Conservation (phyloP, 441 rosid species). For the Erodium chrysanthum region DNA sequence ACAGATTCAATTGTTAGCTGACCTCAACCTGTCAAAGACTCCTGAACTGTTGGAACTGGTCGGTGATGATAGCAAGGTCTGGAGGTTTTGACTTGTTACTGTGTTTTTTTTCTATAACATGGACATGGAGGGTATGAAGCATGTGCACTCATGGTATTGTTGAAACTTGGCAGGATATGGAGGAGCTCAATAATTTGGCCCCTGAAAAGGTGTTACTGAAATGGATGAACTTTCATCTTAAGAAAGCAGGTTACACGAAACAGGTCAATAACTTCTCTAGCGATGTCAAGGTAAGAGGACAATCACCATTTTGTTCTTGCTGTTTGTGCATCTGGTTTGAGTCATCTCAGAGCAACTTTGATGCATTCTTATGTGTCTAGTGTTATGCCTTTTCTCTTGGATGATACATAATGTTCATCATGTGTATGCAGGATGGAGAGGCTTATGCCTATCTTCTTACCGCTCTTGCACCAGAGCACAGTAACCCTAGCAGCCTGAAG, state of each 20-base stretch:
- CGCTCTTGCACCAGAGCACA: constrained; percentile 91
- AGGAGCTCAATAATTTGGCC: constrained; percentile 81
- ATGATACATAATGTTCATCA: neutral
- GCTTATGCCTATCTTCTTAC: constrained; percentile 88
- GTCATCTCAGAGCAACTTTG: constrained; percentile 2
- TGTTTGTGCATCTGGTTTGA: neutral
- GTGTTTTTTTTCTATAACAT: constrained; percentile 11
- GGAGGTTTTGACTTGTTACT: constrained; percentile 5
- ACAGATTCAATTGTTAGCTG: constrained; percentile 95
- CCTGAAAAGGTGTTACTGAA: constrained; percentile 92
- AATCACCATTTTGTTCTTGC: constrained; percentile 6
- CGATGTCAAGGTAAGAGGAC: constrained; percentile 77
- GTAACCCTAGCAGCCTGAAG: constrained; percentile 41
- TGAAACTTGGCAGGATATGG: constrained; percentile 60
- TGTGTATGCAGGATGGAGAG: constrained; percentile 75
- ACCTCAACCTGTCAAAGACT: constrained; percentile 88
- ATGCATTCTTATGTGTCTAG: neutral
- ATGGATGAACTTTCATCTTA: constrained; percentile 97
- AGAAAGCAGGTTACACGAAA: constrained; percentile 84
- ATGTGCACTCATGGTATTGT: neutral
- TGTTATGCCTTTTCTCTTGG: neutral
- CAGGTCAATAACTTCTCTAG: constrained; percentile 86
- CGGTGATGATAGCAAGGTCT: constrained; percentile 66
- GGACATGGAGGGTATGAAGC: neutral
- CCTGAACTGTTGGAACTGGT: constrained; percentile 87